phyloP scores from a whole-genome alignment of 768 basidiomycete species.

The Suillus subaureus region DNA sequence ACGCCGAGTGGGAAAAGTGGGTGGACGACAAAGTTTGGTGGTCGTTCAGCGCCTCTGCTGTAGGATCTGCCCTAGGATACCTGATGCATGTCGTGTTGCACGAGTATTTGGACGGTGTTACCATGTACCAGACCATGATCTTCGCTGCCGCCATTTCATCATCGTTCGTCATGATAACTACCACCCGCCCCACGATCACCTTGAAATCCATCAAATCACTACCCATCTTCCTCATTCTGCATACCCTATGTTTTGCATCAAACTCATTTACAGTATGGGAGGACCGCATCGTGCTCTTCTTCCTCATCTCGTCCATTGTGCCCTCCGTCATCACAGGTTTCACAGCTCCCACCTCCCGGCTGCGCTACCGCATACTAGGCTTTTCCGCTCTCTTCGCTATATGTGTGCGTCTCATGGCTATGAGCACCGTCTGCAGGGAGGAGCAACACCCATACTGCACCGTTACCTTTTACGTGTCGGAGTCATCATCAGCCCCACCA shows the following conservation, averaged over 20 bases:
- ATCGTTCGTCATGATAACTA: constrained; percentile 38
- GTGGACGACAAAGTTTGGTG: no score
- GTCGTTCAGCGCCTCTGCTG: no score
- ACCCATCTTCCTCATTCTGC: constrained; percentile 61
- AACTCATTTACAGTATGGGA: constrained; percentile 69
- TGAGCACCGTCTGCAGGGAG: constrained; percentile 69
- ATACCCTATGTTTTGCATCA: constrained; percentile 43
- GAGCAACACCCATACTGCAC: constrained; percentile 90
- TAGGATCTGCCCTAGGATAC: no score
- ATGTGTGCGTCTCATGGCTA: constrained; percentile 54
- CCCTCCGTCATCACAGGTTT: constrained; percentile 63
- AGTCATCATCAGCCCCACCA: no score
- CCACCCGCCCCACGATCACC: constrained; percentile 36
- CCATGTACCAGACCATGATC: constrained; percentile 49
- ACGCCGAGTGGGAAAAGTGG: no score
- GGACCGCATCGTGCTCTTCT: constrained; percentile 78
- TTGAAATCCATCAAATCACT: constrained; percentile 24
- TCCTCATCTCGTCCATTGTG: constrained; percentile 60
- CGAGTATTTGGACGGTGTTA: constrained; percentile 41
- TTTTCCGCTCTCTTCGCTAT: constrained; percentile 68
- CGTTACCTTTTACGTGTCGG: constrained; percentile 56
- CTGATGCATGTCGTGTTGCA: no score
- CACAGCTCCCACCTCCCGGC: constrained; percentile 63
- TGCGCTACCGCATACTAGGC: constrained; percentile 77
- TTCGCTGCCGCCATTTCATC: constrained; percentile 53